Percentiles rank a stretch among this genome's conserved stretches.
Evolutionary conservation across 169 alveolate species (phyloP).

Genomic region (Plasmodium malariae): DNA sequence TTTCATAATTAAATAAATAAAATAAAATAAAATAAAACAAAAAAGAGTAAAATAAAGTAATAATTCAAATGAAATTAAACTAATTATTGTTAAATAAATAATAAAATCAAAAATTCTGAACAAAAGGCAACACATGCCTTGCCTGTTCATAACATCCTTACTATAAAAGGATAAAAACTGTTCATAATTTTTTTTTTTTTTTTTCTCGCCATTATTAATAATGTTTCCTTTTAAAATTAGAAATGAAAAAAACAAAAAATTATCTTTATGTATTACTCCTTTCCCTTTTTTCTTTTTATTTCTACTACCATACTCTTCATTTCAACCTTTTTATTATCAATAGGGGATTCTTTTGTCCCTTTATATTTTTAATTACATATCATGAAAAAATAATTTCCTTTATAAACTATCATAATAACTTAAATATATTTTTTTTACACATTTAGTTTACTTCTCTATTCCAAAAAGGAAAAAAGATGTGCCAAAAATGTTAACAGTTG

Average conservation of each 20-base stretch:
- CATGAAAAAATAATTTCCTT: no score
- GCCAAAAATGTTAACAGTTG: not conserved
- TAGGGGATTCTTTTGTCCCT: not conserved
- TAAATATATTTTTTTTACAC: not conserved
- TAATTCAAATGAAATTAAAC: not conserved
- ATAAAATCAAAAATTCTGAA: not conserved
- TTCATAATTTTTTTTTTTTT: no score
- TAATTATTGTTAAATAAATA: not conserved
- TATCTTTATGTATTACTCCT: not conserved
- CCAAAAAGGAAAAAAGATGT: not conserved
- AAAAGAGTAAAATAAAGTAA: not conserved
- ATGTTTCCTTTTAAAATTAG: not conserved
- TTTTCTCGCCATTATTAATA: not conserved
- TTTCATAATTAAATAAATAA: no score
- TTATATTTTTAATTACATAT: no score
- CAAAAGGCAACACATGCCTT: not conserved
- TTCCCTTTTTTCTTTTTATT: not conserved
- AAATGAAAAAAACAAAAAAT: not conserved
- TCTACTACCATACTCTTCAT: not conserved
- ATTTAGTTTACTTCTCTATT: not conserved
- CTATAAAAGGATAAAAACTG: no score
- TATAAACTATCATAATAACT: not conserved
- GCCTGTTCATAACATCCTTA: not conserved
- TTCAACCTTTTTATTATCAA: not conserved
- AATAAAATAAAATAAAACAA: no score